These are phyloP conservation scores for Tetracladium maxilliforme DNA, from an alignment of 2,329 filamentous ascomycete genomes.

Conservation along the genomic window DNA sequence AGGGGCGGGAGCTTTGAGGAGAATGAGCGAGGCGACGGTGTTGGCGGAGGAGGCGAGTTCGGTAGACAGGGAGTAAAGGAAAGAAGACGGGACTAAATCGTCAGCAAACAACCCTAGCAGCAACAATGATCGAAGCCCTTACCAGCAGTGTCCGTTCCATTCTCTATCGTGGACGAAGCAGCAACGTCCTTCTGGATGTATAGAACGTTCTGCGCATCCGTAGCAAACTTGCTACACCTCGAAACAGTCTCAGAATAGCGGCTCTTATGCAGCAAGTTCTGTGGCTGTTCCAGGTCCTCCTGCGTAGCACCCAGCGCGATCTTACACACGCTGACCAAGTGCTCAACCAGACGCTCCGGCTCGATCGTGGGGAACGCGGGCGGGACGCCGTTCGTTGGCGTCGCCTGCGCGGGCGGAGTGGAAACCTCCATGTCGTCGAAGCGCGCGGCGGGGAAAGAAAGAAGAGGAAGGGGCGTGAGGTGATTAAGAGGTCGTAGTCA, in stretches of 20 bases:
- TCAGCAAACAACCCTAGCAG: not conserved
- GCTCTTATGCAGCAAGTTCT: slow-evolving; percentile 66
- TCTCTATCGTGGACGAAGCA: slow-evolving; percentile 29
- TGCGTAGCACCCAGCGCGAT: slow-evolving; percentile 62
- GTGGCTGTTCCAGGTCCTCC: slow-evolving; percentile 64
- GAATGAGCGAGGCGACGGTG: slow-evolving; percentile 74
- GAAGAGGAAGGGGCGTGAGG: no score
- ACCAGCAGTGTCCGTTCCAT: slow-evolving; percentile 4
- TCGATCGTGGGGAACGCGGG: slow-evolving; percentile 42
- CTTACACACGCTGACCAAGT: slow-evolving; percentile 55
- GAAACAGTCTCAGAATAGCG: slow-evolving; percentile 68
- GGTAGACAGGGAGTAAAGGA: slow-evolving; percentile 66
- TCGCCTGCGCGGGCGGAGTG: no score
- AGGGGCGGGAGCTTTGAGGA: slow-evolving; percentile 79
- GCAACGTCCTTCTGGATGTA: slow-evolving; percentile 80
- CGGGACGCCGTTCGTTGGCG: slow-evolving; percentile 12
- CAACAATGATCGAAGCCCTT: not conserved
- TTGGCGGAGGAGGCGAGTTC: slow-evolving; percentile 68
- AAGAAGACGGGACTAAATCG: slow-evolving; percentile 29
- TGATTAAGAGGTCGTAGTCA: no score
- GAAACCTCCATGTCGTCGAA: no score
- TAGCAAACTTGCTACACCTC: slow-evolving; percentile 78
- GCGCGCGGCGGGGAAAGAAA: no score
- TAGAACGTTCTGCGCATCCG: slow-evolving; percentile 72
- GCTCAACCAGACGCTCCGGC: slow-evolving; percentile 54